Conservation (phyloP, 2,329 filamentous ascomycete genomes). For the Botrytis porri region DNA sequence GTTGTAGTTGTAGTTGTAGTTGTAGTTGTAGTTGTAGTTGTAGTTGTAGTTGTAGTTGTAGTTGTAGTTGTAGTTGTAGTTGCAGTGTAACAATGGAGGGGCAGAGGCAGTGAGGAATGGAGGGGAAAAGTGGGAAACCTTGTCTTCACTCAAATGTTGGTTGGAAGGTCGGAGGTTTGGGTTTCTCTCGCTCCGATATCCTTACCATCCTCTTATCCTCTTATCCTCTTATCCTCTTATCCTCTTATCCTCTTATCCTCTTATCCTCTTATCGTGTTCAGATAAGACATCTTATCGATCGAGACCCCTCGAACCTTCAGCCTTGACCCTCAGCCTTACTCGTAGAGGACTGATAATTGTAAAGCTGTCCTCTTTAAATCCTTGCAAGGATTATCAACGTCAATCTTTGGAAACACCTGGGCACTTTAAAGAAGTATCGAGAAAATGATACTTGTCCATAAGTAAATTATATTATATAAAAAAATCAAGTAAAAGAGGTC, state of each 20-base stretch:
- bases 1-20: too few species aligned
- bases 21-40: background rate
- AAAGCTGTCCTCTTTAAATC: conserved; percentile 21
- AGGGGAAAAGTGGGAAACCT: background rate
- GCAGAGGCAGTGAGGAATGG: background rate
- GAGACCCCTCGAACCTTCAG: background rate
- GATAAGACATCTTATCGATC: conserved; percentile 18
- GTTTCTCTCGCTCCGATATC: accelerated
- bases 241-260: too few species aligned
- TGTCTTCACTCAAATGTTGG: background rate
- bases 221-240: background rate
- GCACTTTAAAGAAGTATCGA: background rate
- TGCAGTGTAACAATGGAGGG: background rate
- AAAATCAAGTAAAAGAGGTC: background rate
- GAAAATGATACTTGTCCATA: conserved; percentile 10
- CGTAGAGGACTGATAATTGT: background rate
- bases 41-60: too few species aligned
- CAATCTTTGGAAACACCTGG: background rate
- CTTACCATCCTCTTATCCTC: background rate
- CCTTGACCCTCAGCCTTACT: too few species aligned
- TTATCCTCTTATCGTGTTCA: too few species aligned
- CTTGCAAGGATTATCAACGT: conserved; percentile 11
- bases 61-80: background rate
- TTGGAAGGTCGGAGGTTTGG: background rate
- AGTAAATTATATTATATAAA: background rate